Evolutionary conservation across 148 eudicot species (phyloP), one percentile per base, ranked within the genome.

Genomic region (Polygonum aviculare): DNA sequence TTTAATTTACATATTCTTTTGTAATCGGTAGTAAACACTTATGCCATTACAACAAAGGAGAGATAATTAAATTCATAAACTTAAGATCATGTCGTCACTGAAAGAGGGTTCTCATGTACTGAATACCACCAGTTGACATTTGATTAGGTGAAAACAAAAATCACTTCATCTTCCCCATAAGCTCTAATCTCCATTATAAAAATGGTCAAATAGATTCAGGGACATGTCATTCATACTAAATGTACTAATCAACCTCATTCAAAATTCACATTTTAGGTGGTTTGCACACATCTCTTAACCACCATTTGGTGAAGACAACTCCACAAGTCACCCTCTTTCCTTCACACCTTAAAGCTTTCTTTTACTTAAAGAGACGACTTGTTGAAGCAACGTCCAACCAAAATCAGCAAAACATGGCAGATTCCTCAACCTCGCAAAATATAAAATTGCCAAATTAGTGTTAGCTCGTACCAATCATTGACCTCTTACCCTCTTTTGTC

Each of bases 261-360:
- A 67, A 67, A 67, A 67, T 35, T 33, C 54, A 55, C 70, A 70
- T 67, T 41, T 75, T 81, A 81, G 97, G 88, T 86, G 81, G 78
- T 82, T 78, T 73, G 86, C 82, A 55, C 84, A 82, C 86, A 86
- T 88, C 93, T 80, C 84, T 36, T 78, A 93, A 88, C 98, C 74
- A 88, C 91, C 80, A 86, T 86, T 86, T 88, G 98, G 96, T 91
- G 89, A 78, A 81, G 78, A 79, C 74, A 86, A 77, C 85, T 80
- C 83, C 76, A 54, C 33, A 49, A 77, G 51, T 40, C 72, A 77
- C 48, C 76, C 78, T 38, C 47, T 19, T 3, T 26, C 50, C 74
- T 39, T 71, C 75, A 72, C 40, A 69, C 36, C 73, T 44, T 62
- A 45, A 1, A 2, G 10, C 47, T 88, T 88, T 78, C 97, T 93